These are phyloP conservation scores for Chlorella sp. DNA, from an alignment of 139 green algal species.

Conservation along the genomic window DNA sequence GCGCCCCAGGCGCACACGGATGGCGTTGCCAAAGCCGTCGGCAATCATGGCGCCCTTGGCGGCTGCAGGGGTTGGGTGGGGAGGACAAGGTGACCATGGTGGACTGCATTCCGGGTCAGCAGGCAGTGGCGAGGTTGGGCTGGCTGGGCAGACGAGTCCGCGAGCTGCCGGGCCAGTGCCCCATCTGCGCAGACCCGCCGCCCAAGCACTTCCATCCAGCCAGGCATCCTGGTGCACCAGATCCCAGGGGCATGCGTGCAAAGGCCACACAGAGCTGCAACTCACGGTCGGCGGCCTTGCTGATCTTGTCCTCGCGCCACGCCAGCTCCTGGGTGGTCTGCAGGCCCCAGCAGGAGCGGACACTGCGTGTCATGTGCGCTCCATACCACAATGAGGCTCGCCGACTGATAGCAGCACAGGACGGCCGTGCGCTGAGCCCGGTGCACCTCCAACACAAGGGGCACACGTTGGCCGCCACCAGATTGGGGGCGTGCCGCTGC, in stretches of 20 bases:
- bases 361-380: not conserved
- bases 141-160: not conserved
- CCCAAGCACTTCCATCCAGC: too few relatives aligned
- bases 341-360: not conserved
- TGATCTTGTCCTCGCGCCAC: conserved; percentile 27
- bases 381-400: not conserved
- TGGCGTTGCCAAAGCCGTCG: not conserved
- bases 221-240: too few relatives aligned
- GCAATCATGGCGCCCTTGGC: conserved; percentile 7
- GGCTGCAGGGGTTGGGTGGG: not conserved
- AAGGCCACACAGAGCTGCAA: too few relatives aligned
- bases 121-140: too few relatives aligned
- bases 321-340: conserved; percentile 1
- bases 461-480: conserved; percentile 28
- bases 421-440: too few relatives aligned
- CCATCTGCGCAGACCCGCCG: too few relatives aligned
- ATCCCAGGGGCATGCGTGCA: too few relatives aligned
- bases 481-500: too few relatives aligned
- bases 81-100: too few relatives aligned
- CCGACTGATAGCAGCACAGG: too few relatives aligned
- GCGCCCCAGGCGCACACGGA: conserved; percentile 61
- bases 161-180: too few relatives aligned
- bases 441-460: not conserved
- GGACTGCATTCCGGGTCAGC: too few relatives aligned
- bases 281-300: conserved; percentile 5